A percentile compares a stretch with the other conserved stretches of the same genome.
Evolutionary conservation across 2,329 filamentous ascomycete species (phyloP).

Genomic region (Ophiostoma novo-ulmi): DNA sequence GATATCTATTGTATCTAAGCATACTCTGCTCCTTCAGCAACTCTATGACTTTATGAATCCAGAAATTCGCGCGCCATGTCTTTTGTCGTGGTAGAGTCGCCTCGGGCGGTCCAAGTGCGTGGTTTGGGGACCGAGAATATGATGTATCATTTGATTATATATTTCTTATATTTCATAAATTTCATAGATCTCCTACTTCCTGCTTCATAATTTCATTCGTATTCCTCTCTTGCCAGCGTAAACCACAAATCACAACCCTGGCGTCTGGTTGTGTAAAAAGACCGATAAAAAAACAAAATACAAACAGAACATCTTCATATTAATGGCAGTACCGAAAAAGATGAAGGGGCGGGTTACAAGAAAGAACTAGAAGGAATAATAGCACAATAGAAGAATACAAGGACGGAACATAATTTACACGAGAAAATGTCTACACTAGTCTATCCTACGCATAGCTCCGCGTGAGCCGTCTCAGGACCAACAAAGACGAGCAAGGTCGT

Average conservation of each 20-base stretch:
- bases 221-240: not conserved
- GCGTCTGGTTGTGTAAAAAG: not conserved
- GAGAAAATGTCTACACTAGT: not conserved
- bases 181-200: not conserved
- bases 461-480: not conserved
- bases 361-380: not conserved
- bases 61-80: not conserved
- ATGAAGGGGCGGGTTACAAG: not conserved
- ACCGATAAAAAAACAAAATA: not conserved
- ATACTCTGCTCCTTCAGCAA: not conserved
- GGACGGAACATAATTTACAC: not conserved
- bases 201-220: not conserved
- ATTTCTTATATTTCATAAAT: not conserved
- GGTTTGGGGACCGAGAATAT: conserved; percentile 15
- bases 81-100: not conserved
- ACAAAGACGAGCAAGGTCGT: not conserved
- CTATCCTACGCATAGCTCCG: not conserved
- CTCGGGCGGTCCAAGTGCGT: conserved; percentile 19
- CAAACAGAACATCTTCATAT: not conserved
- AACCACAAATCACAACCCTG: not conserved
- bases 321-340: not conserved
- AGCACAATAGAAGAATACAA: not conserved
- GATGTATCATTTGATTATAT: conserved; percentile 15
- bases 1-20: not conserved
- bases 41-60: not conserved